Base-by-base conservation (phyloP, 1,284 basidiomycete species). In the Pascua guehoae region DNA sequence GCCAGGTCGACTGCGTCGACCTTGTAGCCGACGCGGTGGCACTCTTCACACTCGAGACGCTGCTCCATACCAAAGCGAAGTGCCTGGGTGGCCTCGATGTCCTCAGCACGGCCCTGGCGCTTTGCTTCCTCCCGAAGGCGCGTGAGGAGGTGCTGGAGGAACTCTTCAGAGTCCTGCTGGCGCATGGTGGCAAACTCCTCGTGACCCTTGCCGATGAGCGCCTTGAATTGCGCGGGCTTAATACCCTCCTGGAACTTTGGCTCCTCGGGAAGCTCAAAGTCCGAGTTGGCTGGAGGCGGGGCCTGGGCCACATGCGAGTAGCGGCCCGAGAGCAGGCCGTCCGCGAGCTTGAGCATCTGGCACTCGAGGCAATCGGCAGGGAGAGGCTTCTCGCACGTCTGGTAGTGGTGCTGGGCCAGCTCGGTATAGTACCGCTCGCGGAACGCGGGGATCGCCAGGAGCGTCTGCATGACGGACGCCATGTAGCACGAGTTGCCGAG, bases 401-500 rank as follows among this genome's bases (percentile, higher is more conserved):
- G 74, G 65, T 85, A 84, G 71, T 95, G 91, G 3, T 78, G 64
- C 18, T 65, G 52, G 12, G 76, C 73, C 15, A 83, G 81, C 0
- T 81, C 77, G 11, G 82, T 79, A 51, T 79, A 77, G 79, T 95
- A 98, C 12, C 89, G 85, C 10, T 80, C 71, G 62, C 86, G 85
- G 81, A 97, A 97, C 0, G 84, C 71, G 0, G 87, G 82, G 4
- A 97, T 81, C 0, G 91, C 81, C 78, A 97, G 97, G 1, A 98
- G 68, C 0, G 85, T 84, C 79, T 98, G 95, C 0, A 98, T 77
- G 16, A 93, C 88, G 0, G 94, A 97, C 0, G 93, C 91, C 86
- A 98, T 91, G 79, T 98, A 98, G 75, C 96, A 98, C 76, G 92
- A 91, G 78, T 98, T 98, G 1, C 95, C 96, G 1, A 99, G 84